Evolutionary conservation across 371 early-diverging fungal species (phyloP), one percentile per base, ranked within the genome.

Genomic region (Umbelopsis sp.): DNA sequence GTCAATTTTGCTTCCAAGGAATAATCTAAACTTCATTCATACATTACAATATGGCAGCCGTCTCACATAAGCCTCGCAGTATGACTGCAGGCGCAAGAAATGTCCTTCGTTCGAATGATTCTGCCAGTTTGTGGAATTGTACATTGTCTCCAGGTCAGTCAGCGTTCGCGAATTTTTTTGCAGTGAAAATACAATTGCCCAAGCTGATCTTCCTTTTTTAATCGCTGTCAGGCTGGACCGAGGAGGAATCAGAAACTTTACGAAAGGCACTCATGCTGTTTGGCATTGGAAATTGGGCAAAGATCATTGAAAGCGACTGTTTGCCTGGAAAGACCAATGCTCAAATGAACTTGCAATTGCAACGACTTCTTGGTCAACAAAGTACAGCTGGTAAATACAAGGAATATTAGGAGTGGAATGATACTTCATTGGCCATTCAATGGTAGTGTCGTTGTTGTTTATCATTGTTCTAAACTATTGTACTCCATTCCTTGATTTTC

Each of bases 241-340:
- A 87, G 66, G 88, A 90, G 41, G 96, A 97, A 74, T 90, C 92
- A 20, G 91, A 94, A 72, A 81, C 91, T 10, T 77, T 97, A 57
- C 85, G 96, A 29, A 85, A 91, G 69, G 95, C 96, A 1, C 74
- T 95, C 44, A 93, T 96, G 86, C 87, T 89, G 68, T 94, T 93
- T 75, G 97, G 96, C 7, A 86, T 97, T 64, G 97, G 97, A 50
- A 96, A 96, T 75, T 97, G 97, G 97, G 88, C 92, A 65, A 94
- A 94, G 71, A 95, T 97, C 66, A 91, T 94, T 70, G 96, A 94
- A 65, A 90, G 91, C 53, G 90, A 89, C 38, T 92, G 94, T 72
- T 63, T 82, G 14, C 93, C 93, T 3, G 96, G 95, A 44, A 97
- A 97, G 73, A 96, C 95, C 44, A 93, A 92, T 68, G 94, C 97